Conservation (phyloP, 202 grass and related monocot species). For the Schoenoplectus tabernaemontani region DNA sequence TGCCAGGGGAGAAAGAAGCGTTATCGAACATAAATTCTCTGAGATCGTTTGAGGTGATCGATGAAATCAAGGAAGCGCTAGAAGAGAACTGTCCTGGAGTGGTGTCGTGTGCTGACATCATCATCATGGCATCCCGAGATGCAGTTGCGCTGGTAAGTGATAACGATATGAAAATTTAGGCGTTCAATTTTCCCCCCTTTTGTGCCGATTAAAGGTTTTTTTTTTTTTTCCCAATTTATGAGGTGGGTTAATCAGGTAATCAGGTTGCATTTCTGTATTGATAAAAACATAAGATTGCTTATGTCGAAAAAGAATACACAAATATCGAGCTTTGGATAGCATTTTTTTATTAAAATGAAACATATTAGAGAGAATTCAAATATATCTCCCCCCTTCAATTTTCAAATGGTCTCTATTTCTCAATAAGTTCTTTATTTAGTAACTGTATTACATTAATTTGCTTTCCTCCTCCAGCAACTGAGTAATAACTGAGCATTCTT, state of each 20-base stretch:
- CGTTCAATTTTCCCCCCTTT: too few species aligned
- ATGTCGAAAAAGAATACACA: too few species aligned
- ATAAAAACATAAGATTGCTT: background rate
- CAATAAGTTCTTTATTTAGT: background rate
- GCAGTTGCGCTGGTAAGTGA: slow-evolving; percentile 79
- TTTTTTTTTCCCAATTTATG: background rate
- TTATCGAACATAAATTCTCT: slow-evolving; percentile 87
- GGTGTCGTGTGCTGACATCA: slow-evolving; percentile 92
- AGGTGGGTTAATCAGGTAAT: background rate
- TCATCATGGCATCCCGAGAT: slow-evolving; percentile 91
- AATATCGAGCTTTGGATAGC: too few species aligned
- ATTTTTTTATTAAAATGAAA: too few species aligned
- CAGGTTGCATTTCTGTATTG: background rate
- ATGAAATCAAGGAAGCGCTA: slow-evolving; percentile 59
- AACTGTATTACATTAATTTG: background rate
- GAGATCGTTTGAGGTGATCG: slow-evolving; percentile 80
- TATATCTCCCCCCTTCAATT: too few species aligned
- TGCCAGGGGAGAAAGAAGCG: slow-evolving; percentile 73
- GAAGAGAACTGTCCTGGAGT: slow-evolving; percentile 65
- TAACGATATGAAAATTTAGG: too few species aligned
- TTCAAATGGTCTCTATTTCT: background rate
- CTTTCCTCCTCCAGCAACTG: background rate
- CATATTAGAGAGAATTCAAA: too few species aligned
- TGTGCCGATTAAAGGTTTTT: background rate
- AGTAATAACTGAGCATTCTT: background rate